Evolutionary conservation across 2,329 filamentous ascomycete genomes (phyloP), one percentile per base, ranked within the genome.

Genomic region (Xylaria polymorpha): DNA sequence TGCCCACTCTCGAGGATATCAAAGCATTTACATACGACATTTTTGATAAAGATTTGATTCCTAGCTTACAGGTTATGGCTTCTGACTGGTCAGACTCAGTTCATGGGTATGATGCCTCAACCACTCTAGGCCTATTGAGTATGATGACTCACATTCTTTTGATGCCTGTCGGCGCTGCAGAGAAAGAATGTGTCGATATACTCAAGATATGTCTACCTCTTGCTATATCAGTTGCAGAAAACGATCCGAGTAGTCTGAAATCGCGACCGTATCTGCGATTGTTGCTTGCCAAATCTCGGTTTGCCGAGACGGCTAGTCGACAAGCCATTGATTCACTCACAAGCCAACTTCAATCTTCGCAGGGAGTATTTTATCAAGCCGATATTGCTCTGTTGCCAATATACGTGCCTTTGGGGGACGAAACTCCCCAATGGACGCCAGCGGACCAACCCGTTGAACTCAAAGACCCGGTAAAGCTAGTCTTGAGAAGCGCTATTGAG

Each of bases 341-440:
- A n/a, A 37, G n/a, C 5, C 57, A 69, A 35, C 68, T 73, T 41
- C 32, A 57, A 44, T 67, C 46, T 35, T 70, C 64, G 0, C 64
- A 44, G 9, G 72, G 70, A 0, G 4, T 72, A 14, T 50, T 58
- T 4, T 66, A 70, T 37, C 43, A 66, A 8, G 12, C 39, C 2
- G 70, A 67, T 59, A 59, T 57, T 29, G 44, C 58, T 22, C 57
- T 32, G 7, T 39, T 76, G 22, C 73, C 71, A 22, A 58, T 65
- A 39, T 76, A 76, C 39, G 53, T 74, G 2, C 72, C 74, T 18
- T 43, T 44, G 0, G 59, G 55, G 1, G 37, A 15, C 4, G 73
- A 76, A 43, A 73, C 65, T 15, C 73, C 73, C 8, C 68, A 70
- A 7, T 76, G 74, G 74, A 66, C 46, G 1, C 14, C 44, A 1